phyloP scores from a whole-genome alignment of 805 yeast genomes.

The Candida rishiriensis region DNA sequence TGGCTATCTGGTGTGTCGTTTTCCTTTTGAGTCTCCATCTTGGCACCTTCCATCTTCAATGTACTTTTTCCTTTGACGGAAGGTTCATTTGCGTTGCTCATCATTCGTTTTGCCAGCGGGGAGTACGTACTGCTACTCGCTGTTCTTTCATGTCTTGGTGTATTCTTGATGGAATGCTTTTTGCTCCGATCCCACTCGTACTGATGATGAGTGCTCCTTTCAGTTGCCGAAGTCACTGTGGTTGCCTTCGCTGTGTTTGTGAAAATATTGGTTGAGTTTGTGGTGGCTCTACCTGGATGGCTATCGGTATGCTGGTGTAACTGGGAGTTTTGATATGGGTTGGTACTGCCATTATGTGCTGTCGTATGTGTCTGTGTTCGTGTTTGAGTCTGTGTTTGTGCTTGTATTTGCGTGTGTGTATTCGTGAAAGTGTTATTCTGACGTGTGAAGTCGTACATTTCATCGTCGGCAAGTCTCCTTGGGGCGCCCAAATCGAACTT shows the following conservation, averaged over 20 bases:
- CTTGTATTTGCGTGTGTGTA: neutral
- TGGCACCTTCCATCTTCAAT: slow-evolving; percentile 10
- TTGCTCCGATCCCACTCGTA: slow-evolving; percentile 1
- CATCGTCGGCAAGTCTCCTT: slow-evolving; percentile 36
- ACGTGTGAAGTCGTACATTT: slow-evolving; percentile 12
- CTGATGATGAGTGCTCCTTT: slow-evolving; percentile 8
- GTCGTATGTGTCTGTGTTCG: neutral
- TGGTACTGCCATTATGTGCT: neutral
- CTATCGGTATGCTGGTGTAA: no score
- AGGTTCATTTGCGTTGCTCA: slow-evolving; percentile 13
- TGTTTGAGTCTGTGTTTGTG: neutral
- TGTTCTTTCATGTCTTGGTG: slow-evolving; percentile 14
- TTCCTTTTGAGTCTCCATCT: slow-evolving; percentile 3
- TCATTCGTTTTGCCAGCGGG: slow-evolving; percentile 20
- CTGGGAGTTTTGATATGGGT: no score
- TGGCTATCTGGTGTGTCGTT: neutral
- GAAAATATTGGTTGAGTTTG: slow-evolving; percentile 17
- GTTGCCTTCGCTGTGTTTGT: slow-evolving; percentile 6
- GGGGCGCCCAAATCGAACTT: slow-evolving; percentile 48
- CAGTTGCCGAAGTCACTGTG: slow-evolving; percentile 14
- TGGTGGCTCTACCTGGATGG: neutral
- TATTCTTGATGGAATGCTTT: slow-evolving; percentile 14
- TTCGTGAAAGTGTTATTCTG: slow-evolving; percentile 2
- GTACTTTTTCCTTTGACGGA: neutral
- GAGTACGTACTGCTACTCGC: slow-evolving; percentile 10